Evolutionary conservation across 495 filamentous ascomycete species (phyloP), one percentile per base, ranked within the genome.

Genomic region (Annulohypoxylon maeteangense): DNA sequence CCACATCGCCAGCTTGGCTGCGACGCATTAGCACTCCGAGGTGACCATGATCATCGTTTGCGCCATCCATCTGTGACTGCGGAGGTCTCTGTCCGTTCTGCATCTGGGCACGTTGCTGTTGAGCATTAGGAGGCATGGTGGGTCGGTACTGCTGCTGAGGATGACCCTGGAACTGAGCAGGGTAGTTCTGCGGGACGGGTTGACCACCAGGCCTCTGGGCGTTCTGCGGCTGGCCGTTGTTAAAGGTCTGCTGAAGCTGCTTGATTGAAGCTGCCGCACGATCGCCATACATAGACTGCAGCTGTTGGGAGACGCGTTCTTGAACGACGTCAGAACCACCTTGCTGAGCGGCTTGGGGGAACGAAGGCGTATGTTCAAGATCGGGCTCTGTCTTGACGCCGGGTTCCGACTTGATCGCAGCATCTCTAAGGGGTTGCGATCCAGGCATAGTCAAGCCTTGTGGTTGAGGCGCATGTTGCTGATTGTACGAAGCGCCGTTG

Each of bases 361-460:
- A 65, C 42, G 71, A 71, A 25, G 72, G 55, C 11, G 50, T 63
- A 42, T 72, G 67, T 34, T 76, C 66, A n/a, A 77, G 76, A 45
- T 78, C 79, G 34, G 82, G 75, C 60, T 79, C 78, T 7, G 70
- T 67, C 74, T 80, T 80, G 27, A 80, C 70, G 14, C 16, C 18
- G 0, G 76, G 89, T 74, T 97, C 94, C 1, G 84, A 81, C 81
- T 97, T 97, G 79, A 97, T 89, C 22, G 83, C 84, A 40, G 83
- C 66, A 53, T 82, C 84, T 61, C 81, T 81, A 25, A 75, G 72
- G 20, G 76, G 74, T 23, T 60, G 82, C 77, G 42, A 56, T n/a
- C 67, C 66, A 0, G 78, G 74, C 48, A 86, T 82, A 25, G 65
- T 68, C 25, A 73, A 61, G 10, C 70, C 72, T 69, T 78, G 74